Evolutionary conservation across 345 rosid genomes (phyloP), one percentile per base, ranked within the genome.

Genomic region (Stellera chamaejasme): DNA sequence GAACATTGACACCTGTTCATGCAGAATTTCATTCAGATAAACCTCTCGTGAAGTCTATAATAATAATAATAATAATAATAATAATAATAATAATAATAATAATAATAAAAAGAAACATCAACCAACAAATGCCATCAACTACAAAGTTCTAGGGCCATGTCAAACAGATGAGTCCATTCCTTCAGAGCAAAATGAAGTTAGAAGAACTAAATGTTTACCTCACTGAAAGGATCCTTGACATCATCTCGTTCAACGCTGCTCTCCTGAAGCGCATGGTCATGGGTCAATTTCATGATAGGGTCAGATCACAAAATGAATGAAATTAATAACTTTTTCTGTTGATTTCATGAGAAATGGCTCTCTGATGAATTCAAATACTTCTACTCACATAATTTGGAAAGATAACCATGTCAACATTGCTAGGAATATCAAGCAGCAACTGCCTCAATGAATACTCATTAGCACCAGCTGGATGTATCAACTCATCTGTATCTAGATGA

Each of bases 361-460:
- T 47, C 43, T 11, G 47, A 60, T 5, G 50, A 66, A 52, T n/a
- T 43, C 42, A 49, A 67, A 61, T 48, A 27, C 59, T 10, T 16
- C 23, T 63, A 81, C 99, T 81, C 79, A 89, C 99, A 64, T 93
- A 93, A 73, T 93, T 93, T 45, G 97, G 96, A 71, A 93, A 89
- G 66, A 93, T 68, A 55, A 87, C 96, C 90, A 85, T 83, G 74
- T 93, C 96, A 52, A 93, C 84, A 62, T 87, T 78, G 45, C 76
- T 72, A 74, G 99, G 92, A 46, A 93, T 80, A 64, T 90, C 97
- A 51, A 76, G 81, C 26, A 93, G 82, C 78, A 93, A 68, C 56
- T 63, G 86, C 69, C 96, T 84, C 72, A 93, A 68, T 15, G 96
- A 93, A 74, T 87, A 85, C 69, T 93, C 96, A 64, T 65, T 85